Evolutionary conservation across 371 early-diverging fungal genomes (phyloP), one percentile per base, ranked within the genome.

Genomic region (Batkoa obscura): DNA sequence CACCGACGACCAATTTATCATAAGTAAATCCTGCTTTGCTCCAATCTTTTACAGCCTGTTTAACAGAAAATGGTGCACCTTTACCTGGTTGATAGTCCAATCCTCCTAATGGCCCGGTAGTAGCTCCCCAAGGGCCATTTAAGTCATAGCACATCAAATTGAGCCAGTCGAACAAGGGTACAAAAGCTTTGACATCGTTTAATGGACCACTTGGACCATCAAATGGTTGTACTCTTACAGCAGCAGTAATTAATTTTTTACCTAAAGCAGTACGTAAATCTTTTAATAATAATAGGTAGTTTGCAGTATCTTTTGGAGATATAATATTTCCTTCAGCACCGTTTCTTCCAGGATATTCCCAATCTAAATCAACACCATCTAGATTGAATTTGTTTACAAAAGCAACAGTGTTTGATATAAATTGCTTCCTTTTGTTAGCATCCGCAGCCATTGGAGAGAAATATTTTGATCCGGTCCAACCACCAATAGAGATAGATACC

Each of bases 281-380:
- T 34, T 71, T 58, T 1, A 88, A 64, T 9, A 86, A 66, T 1
- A 62, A 67, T 57, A 81, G 59, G 43, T 76, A 69, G 60, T 72
- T 68, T 13, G 76, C 62, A 53, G 83, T 81, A n/a, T 79, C 64
- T 43, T 62, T 49, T 9, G 60, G 60, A 45, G 69, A 67, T 43
- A 70, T 59, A 30, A 68, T 64, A 60, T 86, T 86, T 62, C 84
- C 81, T 8, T 73, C 76, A 30, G 78, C 72, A 3, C 78, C 86
- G 50, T 74, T 66, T 6, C 75, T 69, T 13, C 77, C 84, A 17
- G 87, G 85, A 57, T 81, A 86, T 60, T 88, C 87, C 86, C 84
- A 87, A 62, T 78, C 81, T 12, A 60, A 60, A 59, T 60, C 66
- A 55, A 55, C 62, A 13, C 79, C 81, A 59, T 79, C 76, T 17